These are phyloP conservation scores for Leccinum ochraceum DNA, from an alignment of 768 basidiomycete species.

Conservation along the genomic window DNA sequence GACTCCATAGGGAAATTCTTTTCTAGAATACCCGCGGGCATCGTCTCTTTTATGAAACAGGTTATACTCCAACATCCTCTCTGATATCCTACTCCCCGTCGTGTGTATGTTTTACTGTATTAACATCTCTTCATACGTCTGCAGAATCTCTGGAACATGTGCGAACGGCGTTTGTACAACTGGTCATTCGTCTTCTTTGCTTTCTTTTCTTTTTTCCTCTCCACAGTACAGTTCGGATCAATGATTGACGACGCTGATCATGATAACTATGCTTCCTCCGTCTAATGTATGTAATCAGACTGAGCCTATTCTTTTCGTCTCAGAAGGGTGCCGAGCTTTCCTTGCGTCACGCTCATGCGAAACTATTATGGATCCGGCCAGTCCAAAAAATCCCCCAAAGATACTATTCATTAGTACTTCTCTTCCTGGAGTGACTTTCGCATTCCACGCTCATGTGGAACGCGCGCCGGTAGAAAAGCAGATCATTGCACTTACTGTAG, in stretches of 20 bases:
- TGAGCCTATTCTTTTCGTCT: not conserved
- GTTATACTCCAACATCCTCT: not conserved
- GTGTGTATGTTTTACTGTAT: not conserved
- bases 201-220: not conserved
- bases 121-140: not conserved
- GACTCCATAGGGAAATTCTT: slow-evolving; percentile 19
- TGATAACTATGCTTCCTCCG: not conserved
- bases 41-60: not conserved
- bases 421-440: too few species aligned
- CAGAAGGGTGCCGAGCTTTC: not conserved
- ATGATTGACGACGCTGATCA: not conserved
- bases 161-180: not conserved
- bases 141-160: not conserved
- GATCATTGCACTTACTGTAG: too few species aligned
- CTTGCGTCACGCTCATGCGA: too few species aligned
- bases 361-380: too few species aligned
- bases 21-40: slow-evolving; percentile 4
- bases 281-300: not conserved
- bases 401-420: too few species aligned
- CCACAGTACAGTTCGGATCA: not conserved
- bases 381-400: too few species aligned
- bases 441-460: too few species aligned
- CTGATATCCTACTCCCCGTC: not conserved
- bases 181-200: not conserved
- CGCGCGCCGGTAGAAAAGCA: too few species aligned